These are phyloP conservation scores for Fusarium sp. DNA, from an alignment of 2,329 filamentous ascomycete species.

Conservation along the genomic window DNA sequence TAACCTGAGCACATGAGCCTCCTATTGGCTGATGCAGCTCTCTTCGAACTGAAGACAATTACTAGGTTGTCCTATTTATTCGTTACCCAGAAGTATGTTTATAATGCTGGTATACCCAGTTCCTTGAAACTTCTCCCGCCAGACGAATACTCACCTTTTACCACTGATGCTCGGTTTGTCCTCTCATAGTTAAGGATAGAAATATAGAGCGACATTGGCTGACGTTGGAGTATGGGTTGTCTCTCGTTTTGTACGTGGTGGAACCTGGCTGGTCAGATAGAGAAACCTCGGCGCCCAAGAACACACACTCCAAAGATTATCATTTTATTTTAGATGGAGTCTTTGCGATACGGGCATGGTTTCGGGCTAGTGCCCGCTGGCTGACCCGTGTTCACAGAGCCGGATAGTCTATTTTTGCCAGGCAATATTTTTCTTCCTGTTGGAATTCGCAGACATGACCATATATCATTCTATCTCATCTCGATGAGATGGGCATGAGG, in stretches of 20 bases:
- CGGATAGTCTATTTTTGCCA: neutral
- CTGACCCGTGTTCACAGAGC: no score
- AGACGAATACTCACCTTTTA: neutral
- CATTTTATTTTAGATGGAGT: neutral
- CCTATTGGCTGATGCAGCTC: slow-evolving; percentile 13
- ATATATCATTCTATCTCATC: neutral
- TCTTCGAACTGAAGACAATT: neutral
- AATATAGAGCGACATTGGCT: neutral
- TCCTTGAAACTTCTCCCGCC: neutral
- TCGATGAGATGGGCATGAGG: neutral
- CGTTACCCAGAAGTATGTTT: neutral
- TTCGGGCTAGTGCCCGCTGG: slow-evolving; percentile 20
- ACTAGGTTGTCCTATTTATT: neutral
- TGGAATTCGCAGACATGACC: neutral
- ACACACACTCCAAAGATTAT: neutral
- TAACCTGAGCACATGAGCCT: slow-evolving; percentile 10
- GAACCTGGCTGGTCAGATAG: no score
- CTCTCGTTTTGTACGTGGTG: neutral
- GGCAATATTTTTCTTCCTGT: neutral
- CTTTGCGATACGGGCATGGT: slow-evolving; percentile 1
- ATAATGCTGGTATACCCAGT: neutral
- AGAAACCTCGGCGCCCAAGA: neutral
- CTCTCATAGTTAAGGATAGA: neutral
- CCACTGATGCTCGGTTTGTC: neutral
- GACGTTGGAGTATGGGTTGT: neutral